A percentile compares a stretch with the other conserved stretches of the same genome.
Conservation (phyloP, 1,284 basidiomycete species). For the Schizophyllum commune region DNA sequence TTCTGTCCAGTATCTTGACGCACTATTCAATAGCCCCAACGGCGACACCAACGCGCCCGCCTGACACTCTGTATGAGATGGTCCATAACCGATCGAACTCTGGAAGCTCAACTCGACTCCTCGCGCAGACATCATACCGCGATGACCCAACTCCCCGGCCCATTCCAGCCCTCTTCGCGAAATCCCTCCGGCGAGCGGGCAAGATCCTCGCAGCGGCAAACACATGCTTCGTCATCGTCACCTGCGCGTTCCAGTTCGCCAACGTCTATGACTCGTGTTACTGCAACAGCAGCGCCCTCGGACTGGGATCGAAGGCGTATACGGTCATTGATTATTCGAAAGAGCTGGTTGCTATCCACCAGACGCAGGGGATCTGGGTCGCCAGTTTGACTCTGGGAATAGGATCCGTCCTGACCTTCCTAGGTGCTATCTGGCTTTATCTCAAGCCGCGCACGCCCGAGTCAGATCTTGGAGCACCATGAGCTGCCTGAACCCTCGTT, state of each 20-base stretch:
- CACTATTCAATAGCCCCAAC: not conserved
- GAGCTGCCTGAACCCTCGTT: too few species aligned
- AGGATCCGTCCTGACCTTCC: too few species aligned
- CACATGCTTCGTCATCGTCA: conserved; percentile 6
- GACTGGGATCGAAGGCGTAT: not conserved
- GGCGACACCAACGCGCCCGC: not conserved
- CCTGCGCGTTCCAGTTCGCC: conserved; percentile 4
- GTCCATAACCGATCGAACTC: too few species aligned
- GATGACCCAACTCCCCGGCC: conserved; percentile 4
- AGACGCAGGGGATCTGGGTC: too few species aligned
- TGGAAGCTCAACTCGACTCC: conserved; percentile 3
- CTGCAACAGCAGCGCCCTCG: conserved; percentile 8
- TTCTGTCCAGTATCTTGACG: conserved; percentile 1
- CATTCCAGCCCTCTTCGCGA: too few species aligned
- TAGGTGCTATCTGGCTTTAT: too few species aligned
- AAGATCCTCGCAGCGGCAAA: conserved; percentile 7
- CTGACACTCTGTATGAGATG: too few species aligned
- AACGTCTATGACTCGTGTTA: conserved; percentile 7
- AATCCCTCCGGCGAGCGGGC: not conserved
- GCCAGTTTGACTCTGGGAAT: too few species aligned
- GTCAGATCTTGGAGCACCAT: too few species aligned
- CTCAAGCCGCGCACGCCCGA: too few species aligned
- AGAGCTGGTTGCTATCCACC: too few species aligned
- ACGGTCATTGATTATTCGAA: too few species aligned
- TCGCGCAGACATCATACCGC: conserved; percentile 7